Percentiles rank a stretch among this genome's conserved stretches.
These are phyloP conservation scores for Cryphonectria naterciae DNA, from an alignment of 2,329 filamentous ascomycete genomes.

Conservation along the genomic window DNA sequence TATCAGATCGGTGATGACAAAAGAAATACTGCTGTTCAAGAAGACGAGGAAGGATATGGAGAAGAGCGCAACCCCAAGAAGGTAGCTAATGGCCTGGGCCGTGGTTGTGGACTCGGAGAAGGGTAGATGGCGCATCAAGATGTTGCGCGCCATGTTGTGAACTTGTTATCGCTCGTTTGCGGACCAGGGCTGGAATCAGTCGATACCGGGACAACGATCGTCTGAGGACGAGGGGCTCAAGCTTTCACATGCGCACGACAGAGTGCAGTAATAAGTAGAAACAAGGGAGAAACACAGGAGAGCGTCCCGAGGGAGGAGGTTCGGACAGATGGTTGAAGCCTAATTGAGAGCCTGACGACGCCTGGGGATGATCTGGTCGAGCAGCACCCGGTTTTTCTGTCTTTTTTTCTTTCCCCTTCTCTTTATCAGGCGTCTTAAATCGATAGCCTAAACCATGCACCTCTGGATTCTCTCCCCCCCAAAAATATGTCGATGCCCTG, in stretches of 20 bases:
- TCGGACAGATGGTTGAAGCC: slow-evolving; percentile 6
- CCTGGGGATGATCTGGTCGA: not conserved
- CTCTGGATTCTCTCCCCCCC: not conserved
- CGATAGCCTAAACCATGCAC: slow-evolving; percentile 6
- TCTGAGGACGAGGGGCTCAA: slow-evolving; percentile 9
- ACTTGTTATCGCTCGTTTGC: slow-evolving; percentile 3
- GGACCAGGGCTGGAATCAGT: slow-evolving; percentile 11
- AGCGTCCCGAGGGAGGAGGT: not conserved
- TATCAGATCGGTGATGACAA: slow-evolving; percentile 82
- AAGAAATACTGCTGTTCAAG: slow-evolving; percentile 81
- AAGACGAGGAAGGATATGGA: slow-evolving; percentile 90
- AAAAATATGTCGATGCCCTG: slow-evolving; percentile 1
- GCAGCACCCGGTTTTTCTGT: not conserved
- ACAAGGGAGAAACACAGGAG: slow-evolving; percentile 9
- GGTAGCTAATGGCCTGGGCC: slow-evolving; percentile 71
- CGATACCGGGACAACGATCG: not conserved
- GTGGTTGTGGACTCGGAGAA: slow-evolving; percentile 64
- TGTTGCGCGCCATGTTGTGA: slow-evolving; percentile 28
- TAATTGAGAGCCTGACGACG: not conserved
- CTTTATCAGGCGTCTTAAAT: not conserved
- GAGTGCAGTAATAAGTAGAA: slow-evolving; percentile 7
- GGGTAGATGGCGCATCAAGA: slow-evolving; percentile 53
- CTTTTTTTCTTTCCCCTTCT: not conserved
- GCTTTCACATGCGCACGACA: slow-evolving; percentile 25
- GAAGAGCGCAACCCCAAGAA: slow-evolving; percentile 81